A percentile compares a stretch with the other conserved stretches of the same genome.
Evolutionary conservation across 768 basidiomycete species (phyloP).

Genomic region (Boletus bicolor): DNA sequence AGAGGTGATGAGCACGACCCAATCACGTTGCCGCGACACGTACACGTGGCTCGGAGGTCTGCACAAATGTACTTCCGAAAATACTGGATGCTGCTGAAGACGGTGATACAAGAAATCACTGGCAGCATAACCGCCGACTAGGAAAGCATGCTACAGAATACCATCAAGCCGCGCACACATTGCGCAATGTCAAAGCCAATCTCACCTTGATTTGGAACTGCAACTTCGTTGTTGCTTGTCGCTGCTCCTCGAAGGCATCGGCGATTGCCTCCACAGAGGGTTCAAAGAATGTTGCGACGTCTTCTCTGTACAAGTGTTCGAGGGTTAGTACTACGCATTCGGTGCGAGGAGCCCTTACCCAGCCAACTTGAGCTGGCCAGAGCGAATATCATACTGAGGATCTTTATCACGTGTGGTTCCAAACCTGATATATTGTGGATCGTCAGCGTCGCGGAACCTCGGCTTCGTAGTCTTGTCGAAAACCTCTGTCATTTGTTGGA

Average conservation of each 20-base stretch:
- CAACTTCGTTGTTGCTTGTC: constrained; percentile 11
- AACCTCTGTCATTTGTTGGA: constrained; percentile 30
- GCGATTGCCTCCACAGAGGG: constrained; percentile 38
- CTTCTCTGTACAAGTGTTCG: constrained; percentile 20
- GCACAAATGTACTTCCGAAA: constrained; percentile 38
- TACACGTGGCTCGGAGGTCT: constrained; percentile 51
- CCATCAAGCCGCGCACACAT: not conserved
- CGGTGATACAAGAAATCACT: constrained; percentile 44
- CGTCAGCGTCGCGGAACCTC: constrained; percentile 35
- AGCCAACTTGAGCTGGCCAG: constrained; percentile 36
- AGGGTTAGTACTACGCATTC: not conserved
- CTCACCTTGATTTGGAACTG: constrained; percentile 28
- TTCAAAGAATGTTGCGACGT: constrained; percentile 41
- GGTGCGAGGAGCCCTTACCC: constrained; percentile 28
- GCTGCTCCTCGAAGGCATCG: constrained; percentile 33
- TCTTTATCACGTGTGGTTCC: constrained; percentile 37
- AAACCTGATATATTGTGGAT: constrained; percentile 39
- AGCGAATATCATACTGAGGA: constrained; percentile 30
- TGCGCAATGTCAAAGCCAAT: too few relatives aligned
- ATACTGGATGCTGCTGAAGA: constrained; percentile 36
- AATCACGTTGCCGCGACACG: constrained; percentile 4
- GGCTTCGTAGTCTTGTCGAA: constrained; percentile 39
- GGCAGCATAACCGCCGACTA: constrained; percentile 52
- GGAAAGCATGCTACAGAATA: constrained; percentile 34
- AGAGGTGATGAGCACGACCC: not conserved